Evolutionary conservation across 345 rosid species (phyloP).

Genomic region (Aegle marmelos): DNA sequence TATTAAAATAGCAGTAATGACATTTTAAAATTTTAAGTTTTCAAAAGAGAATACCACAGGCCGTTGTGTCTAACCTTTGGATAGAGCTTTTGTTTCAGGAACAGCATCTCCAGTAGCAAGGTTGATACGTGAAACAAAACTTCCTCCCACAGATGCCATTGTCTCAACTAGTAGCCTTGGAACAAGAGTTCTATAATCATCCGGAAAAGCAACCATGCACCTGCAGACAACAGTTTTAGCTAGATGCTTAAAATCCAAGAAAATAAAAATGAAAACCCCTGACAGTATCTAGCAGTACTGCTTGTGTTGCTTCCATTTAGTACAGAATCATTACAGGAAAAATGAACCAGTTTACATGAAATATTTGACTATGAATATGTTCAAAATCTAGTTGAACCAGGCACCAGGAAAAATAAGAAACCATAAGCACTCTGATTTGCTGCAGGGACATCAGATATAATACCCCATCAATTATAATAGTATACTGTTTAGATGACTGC

Average conservation of each 20-base stretch:
- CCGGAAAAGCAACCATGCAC: constrained; percentile 96
- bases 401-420: not conserved
- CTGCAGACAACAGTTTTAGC: constrained; percentile 33
- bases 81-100: constrained; percentile 89
- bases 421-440: not conserved
- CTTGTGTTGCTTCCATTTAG: not conserved
- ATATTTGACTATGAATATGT: not conserved
- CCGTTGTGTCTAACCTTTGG: constrained; percentile 58
- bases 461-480: not conserved
- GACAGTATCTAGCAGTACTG: not conserved
- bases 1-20: constrained; percentile 4
- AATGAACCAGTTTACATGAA: not conserved
- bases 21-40: not conserved
- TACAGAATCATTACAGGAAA: not conserved
- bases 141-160: constrained; percentile 70
- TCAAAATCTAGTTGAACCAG: not conserved
- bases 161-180: constrained; percentile 84
- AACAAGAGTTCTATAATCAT: constrained; percentile 71
- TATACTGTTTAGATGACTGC: not conserved
- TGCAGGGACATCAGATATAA: not conserved
- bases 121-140: constrained; percentile 80
- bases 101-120: constrained; percentile 84
- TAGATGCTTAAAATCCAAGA: constrained; percentile 1
- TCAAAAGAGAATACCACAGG: not conserved
- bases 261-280: not conserved